Conservation (phyloP, 257 asterid genomes). For the Knoxia roxburghii region DNA sequence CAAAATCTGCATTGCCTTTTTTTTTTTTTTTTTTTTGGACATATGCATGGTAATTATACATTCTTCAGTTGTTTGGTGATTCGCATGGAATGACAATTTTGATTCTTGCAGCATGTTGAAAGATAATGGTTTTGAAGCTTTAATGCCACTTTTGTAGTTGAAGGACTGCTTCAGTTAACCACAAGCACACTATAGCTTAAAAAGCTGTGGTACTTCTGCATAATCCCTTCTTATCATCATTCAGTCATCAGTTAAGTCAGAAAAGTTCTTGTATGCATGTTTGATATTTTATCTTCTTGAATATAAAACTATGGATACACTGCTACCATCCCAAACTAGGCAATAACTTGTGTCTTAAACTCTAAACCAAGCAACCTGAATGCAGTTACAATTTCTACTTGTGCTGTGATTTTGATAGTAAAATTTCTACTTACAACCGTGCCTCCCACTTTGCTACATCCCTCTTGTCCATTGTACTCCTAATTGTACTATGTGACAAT, state of each 20-base stretch:
- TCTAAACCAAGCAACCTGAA: too few species aligned
- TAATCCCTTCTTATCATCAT: neutral
- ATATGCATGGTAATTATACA: neutral
- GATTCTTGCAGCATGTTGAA: neutral
- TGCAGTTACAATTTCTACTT: too few species aligned
- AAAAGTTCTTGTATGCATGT: too few species aligned
- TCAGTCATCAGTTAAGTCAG: too few species aligned
- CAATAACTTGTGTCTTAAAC: too few species aligned
- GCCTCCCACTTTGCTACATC: too few species aligned
- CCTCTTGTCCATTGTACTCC: too few species aligned
- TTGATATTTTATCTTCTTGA: neutral
- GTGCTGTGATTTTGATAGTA: too few species aligned
- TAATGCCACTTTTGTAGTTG: neutral
- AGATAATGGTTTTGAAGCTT: conserved; percentile 1
- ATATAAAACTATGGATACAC: neutral
- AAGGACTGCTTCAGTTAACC: conserved; percentile 2
- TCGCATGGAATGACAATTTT: neutral
- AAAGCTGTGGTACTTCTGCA: neutral
- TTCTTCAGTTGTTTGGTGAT: neutral
- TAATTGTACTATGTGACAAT: too few species aligned
- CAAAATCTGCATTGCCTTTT: neutral
- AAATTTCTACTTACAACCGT: too few species aligned
- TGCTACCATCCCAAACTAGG: too few species aligned
- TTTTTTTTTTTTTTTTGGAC: neutral
- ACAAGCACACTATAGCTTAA: neutral